phyloP scores from a whole-genome alignment of 768 basidiomycete species.

The Galerina sulciceps region DNA sequence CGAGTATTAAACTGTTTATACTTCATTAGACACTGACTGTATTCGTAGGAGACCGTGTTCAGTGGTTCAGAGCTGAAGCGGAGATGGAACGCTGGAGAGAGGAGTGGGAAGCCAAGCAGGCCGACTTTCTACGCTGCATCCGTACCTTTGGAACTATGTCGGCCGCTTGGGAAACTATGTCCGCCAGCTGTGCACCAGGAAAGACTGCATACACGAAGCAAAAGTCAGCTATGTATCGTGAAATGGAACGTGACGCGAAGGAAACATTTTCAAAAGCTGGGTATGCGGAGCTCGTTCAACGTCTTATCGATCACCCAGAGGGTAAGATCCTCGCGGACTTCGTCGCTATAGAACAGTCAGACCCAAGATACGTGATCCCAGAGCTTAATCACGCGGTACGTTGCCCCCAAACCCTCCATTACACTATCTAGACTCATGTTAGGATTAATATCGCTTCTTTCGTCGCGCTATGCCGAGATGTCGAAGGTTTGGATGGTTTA shows the following conservation, averaged over 20 bases:
- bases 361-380: too few relatives aligned
- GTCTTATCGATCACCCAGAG: neutral
- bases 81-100: constrained; percentile 32
- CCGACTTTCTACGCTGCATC: constrained; percentile 24
- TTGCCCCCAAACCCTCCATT: too few relatives aligned
- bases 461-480: too few relatives aligned
- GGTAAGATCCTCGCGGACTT: too few relatives aligned
- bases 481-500: too few relatives aligned
- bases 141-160: constrained; percentile 15
- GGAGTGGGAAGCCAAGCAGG: constrained; percentile 24
- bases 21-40: neutral
- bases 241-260: neutral
- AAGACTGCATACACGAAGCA: constrained; percentile 4
- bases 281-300: neutral
- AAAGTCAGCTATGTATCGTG: neutral
- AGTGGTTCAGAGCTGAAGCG: constrained; percentile 31
- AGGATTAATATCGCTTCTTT: too few relatives aligned
- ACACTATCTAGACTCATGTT: too few relatives aligned
- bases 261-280: neutral
- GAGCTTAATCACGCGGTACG: too few relatives aligned
- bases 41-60: constrained; percentile 26
- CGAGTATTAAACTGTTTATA: neutral
- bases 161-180: constrained; percentile 12
- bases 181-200: neutral
- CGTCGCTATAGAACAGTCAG: too few relatives aligned